Base-by-base conservation (phyloP, 2,329 filamentous ascomycete genomes). In the Akanthomyces lecanii region DNA sequence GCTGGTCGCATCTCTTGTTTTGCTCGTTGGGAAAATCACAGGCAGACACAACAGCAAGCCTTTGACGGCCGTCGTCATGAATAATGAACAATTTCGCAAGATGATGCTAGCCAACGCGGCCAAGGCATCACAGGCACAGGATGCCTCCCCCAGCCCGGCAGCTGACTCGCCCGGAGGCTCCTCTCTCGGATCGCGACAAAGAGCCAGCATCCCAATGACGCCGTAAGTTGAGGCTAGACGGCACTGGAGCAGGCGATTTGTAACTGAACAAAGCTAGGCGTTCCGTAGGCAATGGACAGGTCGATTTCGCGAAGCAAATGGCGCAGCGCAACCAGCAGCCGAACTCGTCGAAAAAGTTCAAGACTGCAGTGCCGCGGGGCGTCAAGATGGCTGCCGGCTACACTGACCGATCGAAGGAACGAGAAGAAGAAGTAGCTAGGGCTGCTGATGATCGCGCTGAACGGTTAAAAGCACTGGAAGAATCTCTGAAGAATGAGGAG, bases 61-160 rank as follows among this genome's bases (percentile, higher is more conserved):
- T 25, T 23, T 23, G 42, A 38, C 42, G 16, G 51, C 25, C 57
- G 61, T 55, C 61, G 66, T 50, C 44, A 98, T 99, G 95, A 96
- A 98, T 75, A 98, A 98, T 81, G 86, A 92, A 50, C 91, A 97
- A 71, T 99, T 99, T 71, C 89, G 95, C 61, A 89, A 89, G 67
- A 83, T 98, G 7, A 76, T 97, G 25, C 80, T 87, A 52, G 75
- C 75, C 47, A 81, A 80, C 64, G 71, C 80, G 7, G 71, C 75
- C 62, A 80, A 79, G 64, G 65, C 75, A 36, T 69, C 73, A 65
- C 64, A 75, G 68, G 63, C 74, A 65, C 76, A 75, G 72, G 75
- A 83, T 80, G 82, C 78, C 66, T 72, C 78, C 55, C 79, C 83
- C 16, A 30, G 23, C 21, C 71, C 68, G 60, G 66, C 67, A 68